Percentiles rank a stretch among this genome's conserved stretches.
phyloP scores from a whole-genome alignment of 1,284 basidiomycete genomes.

The Papiliotrema nemorosa region DNA sequence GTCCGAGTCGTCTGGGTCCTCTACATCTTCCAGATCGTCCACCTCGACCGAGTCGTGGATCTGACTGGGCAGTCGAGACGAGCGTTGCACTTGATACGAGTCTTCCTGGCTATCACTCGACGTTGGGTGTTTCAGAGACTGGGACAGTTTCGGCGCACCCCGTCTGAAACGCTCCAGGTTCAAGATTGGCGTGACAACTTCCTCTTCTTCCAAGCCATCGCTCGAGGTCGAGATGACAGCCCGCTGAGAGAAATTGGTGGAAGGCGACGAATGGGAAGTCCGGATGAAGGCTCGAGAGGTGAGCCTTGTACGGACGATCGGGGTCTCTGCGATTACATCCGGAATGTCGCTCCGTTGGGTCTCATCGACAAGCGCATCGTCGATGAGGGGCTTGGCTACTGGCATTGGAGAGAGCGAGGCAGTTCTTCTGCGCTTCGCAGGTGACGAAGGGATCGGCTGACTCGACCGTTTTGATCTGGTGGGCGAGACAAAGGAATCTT shows the following conservation, averaged over 20 bases:
- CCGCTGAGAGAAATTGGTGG: not conserved
- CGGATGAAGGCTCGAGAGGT: not conserved
- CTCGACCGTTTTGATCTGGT: not conserved
- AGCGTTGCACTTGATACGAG: too few relatives aligned
- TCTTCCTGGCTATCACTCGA: too few relatives aligned
- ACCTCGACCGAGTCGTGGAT: not conserved
- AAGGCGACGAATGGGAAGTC: not conserved
- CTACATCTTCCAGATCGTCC: constrained; percentile 13
- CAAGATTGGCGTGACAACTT: constrained; percentile 25
- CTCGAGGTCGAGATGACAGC: constrained; percentile 12
- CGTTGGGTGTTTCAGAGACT: too few relatives aligned
- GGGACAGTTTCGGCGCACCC: not conserved
- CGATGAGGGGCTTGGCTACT: too few relatives aligned
- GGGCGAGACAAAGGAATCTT: not conserved
- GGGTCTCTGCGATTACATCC: not conserved
- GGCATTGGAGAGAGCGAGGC: too few relatives aligned
- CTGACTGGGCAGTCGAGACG: too few relatives aligned
- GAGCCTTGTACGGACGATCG: not conserved
- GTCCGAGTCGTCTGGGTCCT: constrained; percentile 19
- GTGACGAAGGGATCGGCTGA: not conserved
- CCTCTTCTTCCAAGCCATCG: constrained; percentile 33
- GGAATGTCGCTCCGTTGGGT: not conserved
- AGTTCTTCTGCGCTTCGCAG: not conserved
- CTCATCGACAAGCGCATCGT: not conserved
- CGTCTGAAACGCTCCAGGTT: constrained; percentile 2